Conservation (phyloP, 2,329 filamentous ascomycete species). For the Neocucurbitaria cava region DNA sequence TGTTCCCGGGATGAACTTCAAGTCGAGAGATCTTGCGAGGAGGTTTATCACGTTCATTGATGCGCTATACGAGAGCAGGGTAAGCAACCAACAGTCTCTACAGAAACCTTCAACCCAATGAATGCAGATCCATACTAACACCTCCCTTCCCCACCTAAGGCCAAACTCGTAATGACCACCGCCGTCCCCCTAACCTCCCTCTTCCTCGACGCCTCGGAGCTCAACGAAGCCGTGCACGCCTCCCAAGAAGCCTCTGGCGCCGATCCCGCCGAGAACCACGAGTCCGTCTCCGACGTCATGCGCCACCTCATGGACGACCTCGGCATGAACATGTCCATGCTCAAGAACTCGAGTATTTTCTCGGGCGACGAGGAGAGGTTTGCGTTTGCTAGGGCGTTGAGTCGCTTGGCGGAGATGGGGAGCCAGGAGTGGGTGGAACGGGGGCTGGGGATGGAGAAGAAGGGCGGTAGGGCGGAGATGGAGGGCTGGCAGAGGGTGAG, state of each 20-base stretch:
- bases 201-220: constrained; percentile 72
- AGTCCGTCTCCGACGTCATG: constrained; percentile 72
- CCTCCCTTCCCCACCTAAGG: too few species aligned
- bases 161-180: constrained; percentile 94
- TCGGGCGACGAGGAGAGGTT: constrained; percentile 96
- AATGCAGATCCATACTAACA: too few species aligned
- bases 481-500: constrained; percentile 71
- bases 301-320: constrained; percentile 86
- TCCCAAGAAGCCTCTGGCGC: constrained; percentile 45
- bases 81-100: constrained; percentile 49
- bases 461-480: constrained; percentile 69
- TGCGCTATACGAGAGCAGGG: constrained; percentile 82
- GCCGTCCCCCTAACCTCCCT: constrained; percentile 84
- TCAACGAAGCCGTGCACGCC: constrained; percentile 54
- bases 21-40: constrained; percentile 83
- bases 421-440: constrained; percentile 94
- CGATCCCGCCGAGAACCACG: constrained; percentile 46
- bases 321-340: constrained; percentile 79
- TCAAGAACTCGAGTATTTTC: constrained; percentile 88
- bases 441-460: constrained; percentile 68
- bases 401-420: constrained; percentile 88
- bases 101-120: too few species aligned
- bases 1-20: constrained; percentile 88
- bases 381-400: constrained; percentile 89
- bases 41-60: constrained; percentile 98